Conservation (phyloP, 2,329 filamentous ascomycete species). For the Apiospora kogelbergensis region DNA sequence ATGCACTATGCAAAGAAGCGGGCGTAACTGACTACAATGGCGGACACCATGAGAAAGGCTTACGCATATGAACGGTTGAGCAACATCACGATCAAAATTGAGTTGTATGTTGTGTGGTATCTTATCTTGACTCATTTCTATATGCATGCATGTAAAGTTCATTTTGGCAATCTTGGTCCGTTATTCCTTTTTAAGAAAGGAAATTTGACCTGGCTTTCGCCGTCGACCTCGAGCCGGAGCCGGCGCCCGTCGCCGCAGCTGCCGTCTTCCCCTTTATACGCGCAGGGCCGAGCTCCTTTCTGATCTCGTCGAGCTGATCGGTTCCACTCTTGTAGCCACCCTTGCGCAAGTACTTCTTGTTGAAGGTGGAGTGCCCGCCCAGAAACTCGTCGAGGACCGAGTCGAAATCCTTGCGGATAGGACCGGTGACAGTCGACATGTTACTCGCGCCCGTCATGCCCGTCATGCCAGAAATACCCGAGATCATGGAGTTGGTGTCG, state of each 20-base stretch:
- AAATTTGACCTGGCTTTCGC: not conserved
- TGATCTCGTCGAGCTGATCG: constrained; percentile 87
- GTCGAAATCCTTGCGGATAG: constrained; percentile 78
- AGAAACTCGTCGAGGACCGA: constrained; percentile 92
- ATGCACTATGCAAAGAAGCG: no score
- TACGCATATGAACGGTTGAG: no score
- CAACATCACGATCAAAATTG: not conserved
- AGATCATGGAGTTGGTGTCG: constrained; percentile 57
- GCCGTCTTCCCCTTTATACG: constrained; percentile 45
- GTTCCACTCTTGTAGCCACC: constrained; percentile 78
- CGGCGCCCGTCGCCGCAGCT: constrained; percentile 16
- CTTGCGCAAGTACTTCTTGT: constrained; percentile 77
- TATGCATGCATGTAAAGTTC: not conserved
- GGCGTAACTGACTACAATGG: not conserved
- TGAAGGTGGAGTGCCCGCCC: constrained; percentile 67
- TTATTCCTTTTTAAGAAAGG: not conserved
- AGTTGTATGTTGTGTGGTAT: not conserved
- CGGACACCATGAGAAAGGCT: no score
- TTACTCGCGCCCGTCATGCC: constrained; percentile 19
- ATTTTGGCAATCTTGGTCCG: not conserved
- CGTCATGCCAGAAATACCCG: constrained; percentile 48
- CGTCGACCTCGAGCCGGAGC: constrained; percentile 13
- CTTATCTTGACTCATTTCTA: not conserved
- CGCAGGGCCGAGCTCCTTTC: constrained; percentile 76
- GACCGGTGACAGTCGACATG: constrained; percentile 65